A percentile compares a stretch with the other conserved stretches of the same genome.
Evolutionary conservation across 331 rosid genomes (phyloP).

Genomic region (Malus hybrid): DNA sequence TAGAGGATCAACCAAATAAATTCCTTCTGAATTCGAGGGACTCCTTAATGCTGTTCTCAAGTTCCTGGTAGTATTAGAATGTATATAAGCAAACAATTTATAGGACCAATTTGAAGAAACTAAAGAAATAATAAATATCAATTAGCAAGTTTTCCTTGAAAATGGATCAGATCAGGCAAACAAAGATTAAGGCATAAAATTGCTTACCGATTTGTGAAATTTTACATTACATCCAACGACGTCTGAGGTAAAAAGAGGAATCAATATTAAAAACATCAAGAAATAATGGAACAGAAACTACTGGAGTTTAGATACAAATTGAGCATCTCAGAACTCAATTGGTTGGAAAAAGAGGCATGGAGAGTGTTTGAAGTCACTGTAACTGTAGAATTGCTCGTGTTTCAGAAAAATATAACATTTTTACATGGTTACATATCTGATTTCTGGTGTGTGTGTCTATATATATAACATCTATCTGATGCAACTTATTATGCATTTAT

Average conservation of each 20-base stretch:
- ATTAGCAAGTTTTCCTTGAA: neutral
- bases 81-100: neutral
- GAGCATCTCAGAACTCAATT: neutral
- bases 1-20: slow-evolving; percentile 70
- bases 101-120: neutral
- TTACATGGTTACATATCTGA: neutral
- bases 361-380: neutral
- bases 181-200: neutral
- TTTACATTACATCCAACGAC: slow-evolving; percentile 62
- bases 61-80: slow-evolving; percentile 45
- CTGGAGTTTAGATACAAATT: neutral
- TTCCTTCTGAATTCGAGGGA: slow-evolving; percentile 62
- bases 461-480: neutral
- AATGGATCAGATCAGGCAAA: slow-evolving; percentile 15
- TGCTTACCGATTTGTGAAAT: slow-evolving; percentile 76
- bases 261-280: slow-evolving; percentile 8
- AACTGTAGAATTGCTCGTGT: neutral
- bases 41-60: slow-evolving; percentile 57
- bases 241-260: slow-evolving; percentile 48
- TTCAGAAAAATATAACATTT: neutral
- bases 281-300: slow-evolving; percentile 1
- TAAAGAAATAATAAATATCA: neutral
- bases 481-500: neutral
- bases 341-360: neutral
- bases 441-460: neutral